Evolutionary conservation across 2,329 filamentous ascomycete species (phyloP).

Genomic region (Curvularia sp.): DNA sequence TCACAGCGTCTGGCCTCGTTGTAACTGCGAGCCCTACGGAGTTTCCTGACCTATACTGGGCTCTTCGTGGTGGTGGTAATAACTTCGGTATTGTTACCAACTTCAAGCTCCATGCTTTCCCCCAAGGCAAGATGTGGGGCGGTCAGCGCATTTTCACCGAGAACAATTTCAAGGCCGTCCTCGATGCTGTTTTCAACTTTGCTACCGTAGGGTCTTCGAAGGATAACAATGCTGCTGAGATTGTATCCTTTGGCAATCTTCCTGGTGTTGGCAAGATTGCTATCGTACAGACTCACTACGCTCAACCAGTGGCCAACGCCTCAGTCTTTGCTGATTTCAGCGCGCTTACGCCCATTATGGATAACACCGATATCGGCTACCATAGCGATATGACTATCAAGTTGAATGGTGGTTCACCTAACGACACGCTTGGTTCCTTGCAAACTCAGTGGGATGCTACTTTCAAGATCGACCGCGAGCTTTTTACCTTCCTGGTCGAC

Average conservation of each 20-base stretch:
- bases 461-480: constrained; percentile 35
- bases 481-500: constrained; percentile 30
- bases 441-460: constrained; percentile 41
- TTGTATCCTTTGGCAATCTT: constrained; percentile 21
- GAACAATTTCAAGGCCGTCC: constrained; percentile 16
- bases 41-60: constrained; percentile 47
- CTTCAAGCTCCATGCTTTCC: constrained; percentile 28
- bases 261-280: constrained; percentile 30
- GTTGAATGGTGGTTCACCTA: constrained; percentile 27
- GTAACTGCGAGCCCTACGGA: constrained; percentile 40
- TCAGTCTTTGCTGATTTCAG: constrained; percentile 35
- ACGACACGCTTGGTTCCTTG: constrained; percentile 24
- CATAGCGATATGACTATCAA: constrained; percentile 32
- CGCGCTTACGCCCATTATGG: constrained; percentile 30
- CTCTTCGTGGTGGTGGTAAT: constrained; percentile 43
- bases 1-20: constrained; percentile 49
- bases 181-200: constrained; percentile 19
- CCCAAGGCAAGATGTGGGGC: constrained; percentile 18
- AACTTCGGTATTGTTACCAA: constrained; percentile 46
- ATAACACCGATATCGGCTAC: constrained; percentile 30
- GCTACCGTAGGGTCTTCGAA: constrained; percentile 21
- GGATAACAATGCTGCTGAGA: constrained; percentile 37
- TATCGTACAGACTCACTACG: constrained; percentile 34
- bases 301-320: constrained; percentile 28
- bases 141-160: constrained; percentile 26